Base-by-base conservation (phyloP, 257 asterid genomes). In the Penstemon davidsonii region DNA sequence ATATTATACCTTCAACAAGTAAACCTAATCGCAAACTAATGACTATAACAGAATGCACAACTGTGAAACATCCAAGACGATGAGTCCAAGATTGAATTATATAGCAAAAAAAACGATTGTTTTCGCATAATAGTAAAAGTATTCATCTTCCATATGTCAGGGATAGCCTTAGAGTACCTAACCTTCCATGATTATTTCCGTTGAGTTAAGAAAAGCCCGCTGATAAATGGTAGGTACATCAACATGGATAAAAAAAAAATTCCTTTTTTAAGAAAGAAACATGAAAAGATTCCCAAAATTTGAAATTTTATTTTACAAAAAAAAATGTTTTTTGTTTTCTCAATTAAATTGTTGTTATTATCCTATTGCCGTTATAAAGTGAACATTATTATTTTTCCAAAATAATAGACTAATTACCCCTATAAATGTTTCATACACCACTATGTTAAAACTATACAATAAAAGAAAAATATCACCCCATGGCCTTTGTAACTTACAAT, bases 341-440 rank as follows among this genome's bases (percentile, higher is more conserved):
- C 72, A 67, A 43, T 40, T 73, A 67, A 60, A 59, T 78, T 73
- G 55, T 67, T 67, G 81, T 62, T 72, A 72, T 54, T 62, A 68
- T 15, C 18, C 18, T 15, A 15, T 15, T 15, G 18, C 55, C 63
- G 55, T 11, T 64, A 67, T 67, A 64, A 70, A 50, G 44, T 52
- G 10, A 55, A 55, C 51, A 55, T 72, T 62, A 15, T 69, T 49
- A 15, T 58, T 68, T 64, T 37, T 62, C 40, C 70, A 54, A 3
- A 62, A 47, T 64, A 43, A 54, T 63, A 62, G 63, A 10, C 57
- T 12, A 43, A 45, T 46, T 15, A 55, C 66, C 69, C 13, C 37
- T 66, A 71, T 71, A 76, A 66, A 59, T 76, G 66, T n/a, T 8
- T n/a, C 62, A 50, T 6, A 8, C 18, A 12, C 41, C 43, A 49